Evolutionary conservation across 768 basidiomycete genomes (phyloP), one percentile per base, ranked within the genome.

Genomic region (Sporobolomyces phaffii): DNA sequence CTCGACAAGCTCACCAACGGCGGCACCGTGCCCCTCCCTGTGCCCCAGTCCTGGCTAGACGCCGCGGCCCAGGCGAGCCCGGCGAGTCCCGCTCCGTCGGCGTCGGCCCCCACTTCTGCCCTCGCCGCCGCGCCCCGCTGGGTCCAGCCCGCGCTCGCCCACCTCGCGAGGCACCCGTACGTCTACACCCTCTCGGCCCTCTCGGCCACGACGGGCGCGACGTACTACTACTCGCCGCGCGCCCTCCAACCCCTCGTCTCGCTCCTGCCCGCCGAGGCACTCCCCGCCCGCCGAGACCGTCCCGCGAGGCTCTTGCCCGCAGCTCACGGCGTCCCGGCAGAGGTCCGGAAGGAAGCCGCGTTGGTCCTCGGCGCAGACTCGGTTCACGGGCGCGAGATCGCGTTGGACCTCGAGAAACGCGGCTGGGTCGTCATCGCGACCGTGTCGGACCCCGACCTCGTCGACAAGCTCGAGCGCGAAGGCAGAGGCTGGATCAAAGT

Each of bases 351-450:
- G 20, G 73, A 75, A 49, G 65, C 63, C n/a, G 64, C 68, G 33
- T 43, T 91, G 41, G 82, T 91, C 31, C 82, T 91, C 44, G 91
- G 91, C 31, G 91, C 86, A 13, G 91, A 92, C 74, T 18, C 48
- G 11, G 26, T 45, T 2, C 34, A 48, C 10, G 70, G 70, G 0
- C 13, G 60, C 2, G 64, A 73, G 34, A 77, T 92, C 45, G 85
- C 91, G 59, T 73, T 83, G 50, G 86, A 86, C 59, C 80, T 93
- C 49, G 89, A 91, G 78, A 82, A 80, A 73, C 83, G 85, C 66
- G 90, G 89, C 0, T 92, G 87, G 73, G 87, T 91, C 72, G 86
- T 93, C 41, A 85, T 93, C 68, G 81, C 86, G 6, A 91, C 87
- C 66, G 90, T 91, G 22, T 79, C 85, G 1, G 84, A 83, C 8